Conservation (phyloP, 768 basidiomycete species). For the Lentinus brumalis region DNA sequence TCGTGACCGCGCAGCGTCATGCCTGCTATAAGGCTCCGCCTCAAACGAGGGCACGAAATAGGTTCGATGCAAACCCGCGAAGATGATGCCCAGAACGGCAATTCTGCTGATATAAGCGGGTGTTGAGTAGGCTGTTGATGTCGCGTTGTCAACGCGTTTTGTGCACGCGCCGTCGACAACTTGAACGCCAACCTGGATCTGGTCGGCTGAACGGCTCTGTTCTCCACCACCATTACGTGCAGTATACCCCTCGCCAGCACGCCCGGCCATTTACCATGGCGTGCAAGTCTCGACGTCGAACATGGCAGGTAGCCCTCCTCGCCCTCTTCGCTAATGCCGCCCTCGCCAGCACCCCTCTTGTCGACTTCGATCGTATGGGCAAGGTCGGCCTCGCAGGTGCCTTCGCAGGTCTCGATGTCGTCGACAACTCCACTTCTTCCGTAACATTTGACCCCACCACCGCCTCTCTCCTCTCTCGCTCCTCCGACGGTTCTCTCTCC, state of each 20-base stretch:
- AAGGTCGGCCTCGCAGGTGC: slow-evolving; percentile 85
- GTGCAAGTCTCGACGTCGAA: slow-evolving; percentile 20
- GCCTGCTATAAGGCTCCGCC: too few species aligned
- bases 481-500: slow-evolving; percentile 63
- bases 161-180: slow-evolving; percentile 1
- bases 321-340: slow-evolving; percentile 34
- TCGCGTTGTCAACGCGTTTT: slow-evolving; percentile 19
- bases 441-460: slow-evolving; percentile 68
- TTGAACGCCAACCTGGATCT: not conserved
- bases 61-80: not conserved
- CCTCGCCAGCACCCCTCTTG: slow-evolving; percentile 29
- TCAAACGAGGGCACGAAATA: too few species aligned
- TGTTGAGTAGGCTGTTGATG: slow-evolving; percentile 10
- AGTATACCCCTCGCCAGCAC: slow-evolving; percentile 21
- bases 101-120: slow-evolving; percentile 10
- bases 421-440: slow-evolving; percentile 53
- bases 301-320: slow-evolving; percentile 25
- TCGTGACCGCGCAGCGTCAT: too few species aligned
- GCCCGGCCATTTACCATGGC: slow-evolving; percentile 8
- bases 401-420: slow-evolving; percentile 84
- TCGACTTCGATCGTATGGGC: slow-evolving; percentile 63
- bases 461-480: slow-evolving; percentile 70
- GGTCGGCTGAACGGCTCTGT: not conserved
- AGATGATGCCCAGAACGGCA: not conserved
- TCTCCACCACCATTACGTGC: slow-evolving; percentile 8